A percentile compares a stretch with the other conserved stretches of the same genome.
Conservation (phyloP, 208 protist species). For the Phytomonas sp. region DNA sequence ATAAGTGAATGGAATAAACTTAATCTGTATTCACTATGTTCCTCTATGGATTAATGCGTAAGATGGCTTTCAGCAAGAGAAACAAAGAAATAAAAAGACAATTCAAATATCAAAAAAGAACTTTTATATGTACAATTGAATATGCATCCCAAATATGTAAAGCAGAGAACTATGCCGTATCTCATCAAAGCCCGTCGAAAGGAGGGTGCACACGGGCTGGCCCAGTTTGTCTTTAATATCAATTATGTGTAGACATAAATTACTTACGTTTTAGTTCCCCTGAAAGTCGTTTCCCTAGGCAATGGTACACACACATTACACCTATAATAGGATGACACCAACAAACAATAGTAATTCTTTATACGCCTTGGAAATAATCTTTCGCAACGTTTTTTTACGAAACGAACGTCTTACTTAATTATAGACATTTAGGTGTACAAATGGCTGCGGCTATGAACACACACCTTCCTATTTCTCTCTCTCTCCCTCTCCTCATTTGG, state of each 20-base stretch:
- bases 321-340: neutral
- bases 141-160: slow-evolving; percentile 8
- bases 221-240: neutral
- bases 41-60: neutral
- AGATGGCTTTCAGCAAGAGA: neutral
- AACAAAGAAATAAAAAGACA: slow-evolving; percentile 10
- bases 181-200: neutral
- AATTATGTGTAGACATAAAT: neutral
- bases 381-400: neutral
- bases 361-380: neutral
- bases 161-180: neutral
- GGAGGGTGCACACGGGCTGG: neutral
- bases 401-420: neutral
- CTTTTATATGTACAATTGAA: neutral
- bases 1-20: neutral
- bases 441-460: neutral
- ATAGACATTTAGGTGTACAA: neutral
- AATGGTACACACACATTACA: neutral
- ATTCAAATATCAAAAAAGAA: neutral
- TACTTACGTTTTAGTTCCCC: neutral
- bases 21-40: neutral
- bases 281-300: neutral
- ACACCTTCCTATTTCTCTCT: neutral
- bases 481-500: neutral
- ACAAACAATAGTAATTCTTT: neutral